Evolutionary conservation across 106 monocot genomes (phyloP).

Genomic region (Dendrobium huoshanense): DNA sequence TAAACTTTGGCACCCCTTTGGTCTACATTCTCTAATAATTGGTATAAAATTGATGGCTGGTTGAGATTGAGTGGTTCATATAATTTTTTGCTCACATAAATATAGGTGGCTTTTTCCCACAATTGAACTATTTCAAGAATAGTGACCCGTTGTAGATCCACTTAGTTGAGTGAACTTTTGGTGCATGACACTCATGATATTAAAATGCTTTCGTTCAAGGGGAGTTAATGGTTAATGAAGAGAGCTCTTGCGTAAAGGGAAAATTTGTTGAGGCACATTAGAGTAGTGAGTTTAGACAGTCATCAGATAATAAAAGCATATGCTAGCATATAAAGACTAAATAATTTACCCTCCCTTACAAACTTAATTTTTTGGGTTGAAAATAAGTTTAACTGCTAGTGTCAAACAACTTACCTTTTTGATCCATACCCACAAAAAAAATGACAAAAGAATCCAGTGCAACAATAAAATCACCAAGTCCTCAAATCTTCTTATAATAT

Average conservation of each 20-base stretch:
- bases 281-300: neutral
- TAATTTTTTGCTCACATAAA: neutral
- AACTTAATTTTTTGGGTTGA: neutral
- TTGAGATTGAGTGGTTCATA: neutral
- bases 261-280: neutral
- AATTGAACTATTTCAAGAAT: no score
- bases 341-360: neutral
- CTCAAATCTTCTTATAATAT: neutral
- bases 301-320: neutral
- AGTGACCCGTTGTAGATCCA: no score
- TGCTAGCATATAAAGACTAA: neutral
- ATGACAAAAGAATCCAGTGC: neutral
- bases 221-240: neutral
- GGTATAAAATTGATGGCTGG: neutral
- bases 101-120: neutral
- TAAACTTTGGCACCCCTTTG: no score
- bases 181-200: neutral
- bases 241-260: neutral
- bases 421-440: neutral
- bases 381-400: neutral
- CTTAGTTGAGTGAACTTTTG: neutral
- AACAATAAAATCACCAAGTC: neutral
- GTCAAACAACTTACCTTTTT: neutral
- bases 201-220: neutral
- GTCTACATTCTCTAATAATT: neutral